Percentiles rank a stretch among this genome's conserved stretches.
Evolutionary conservation across 345 rosid species (phyloP).

Genomic region (Dovyalis caffra): DNA sequence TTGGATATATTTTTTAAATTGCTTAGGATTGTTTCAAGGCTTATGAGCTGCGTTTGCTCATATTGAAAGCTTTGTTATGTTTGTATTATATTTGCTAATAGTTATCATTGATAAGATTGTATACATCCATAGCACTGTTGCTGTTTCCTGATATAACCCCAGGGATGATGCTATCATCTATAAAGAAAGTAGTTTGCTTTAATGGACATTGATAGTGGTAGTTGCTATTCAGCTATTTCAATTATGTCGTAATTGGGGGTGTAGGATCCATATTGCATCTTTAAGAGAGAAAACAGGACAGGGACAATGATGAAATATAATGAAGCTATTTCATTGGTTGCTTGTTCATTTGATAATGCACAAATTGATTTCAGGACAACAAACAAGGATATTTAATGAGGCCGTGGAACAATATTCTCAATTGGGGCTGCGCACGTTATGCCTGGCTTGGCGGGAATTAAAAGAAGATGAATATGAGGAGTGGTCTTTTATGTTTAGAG

Average conservation of each 20-base stretch:
- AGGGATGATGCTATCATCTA: not conserved
- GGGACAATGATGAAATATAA: too few species aligned
- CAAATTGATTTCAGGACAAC: slow-evolving; percentile 64
- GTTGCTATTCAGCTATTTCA: not conserved
- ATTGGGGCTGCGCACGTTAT: slow-evolving; percentile 88
- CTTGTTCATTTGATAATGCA: slow-evolving; percentile 13
- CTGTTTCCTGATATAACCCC: not conserved
- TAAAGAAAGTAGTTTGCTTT: not conserved
- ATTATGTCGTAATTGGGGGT: too few species aligned
- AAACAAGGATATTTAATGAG: slow-evolving; percentile 70
- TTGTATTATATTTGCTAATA: not conserved
- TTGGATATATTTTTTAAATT: not conserved
- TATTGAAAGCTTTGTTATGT: not conserved
- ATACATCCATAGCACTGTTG: too few species aligned
- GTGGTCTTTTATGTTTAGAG: slow-evolving; percentile 87
- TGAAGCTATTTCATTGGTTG: not conserved
- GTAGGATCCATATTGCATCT: too few species aligned
- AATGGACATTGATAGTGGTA: not conserved
- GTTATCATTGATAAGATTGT: not conserved
- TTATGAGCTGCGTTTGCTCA: not conserved
- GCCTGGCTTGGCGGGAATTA: slow-evolving; percentile 94
- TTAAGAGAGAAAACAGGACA: too few species aligned
- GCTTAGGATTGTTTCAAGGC: not conserved
- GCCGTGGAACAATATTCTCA: slow-evolving; percentile 94
- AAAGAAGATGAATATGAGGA: slow-evolving; percentile 76